phyloP scores from a whole-genome alignment of 306 rosid species.

The Pterocarpus macrocarpus region DNA sequence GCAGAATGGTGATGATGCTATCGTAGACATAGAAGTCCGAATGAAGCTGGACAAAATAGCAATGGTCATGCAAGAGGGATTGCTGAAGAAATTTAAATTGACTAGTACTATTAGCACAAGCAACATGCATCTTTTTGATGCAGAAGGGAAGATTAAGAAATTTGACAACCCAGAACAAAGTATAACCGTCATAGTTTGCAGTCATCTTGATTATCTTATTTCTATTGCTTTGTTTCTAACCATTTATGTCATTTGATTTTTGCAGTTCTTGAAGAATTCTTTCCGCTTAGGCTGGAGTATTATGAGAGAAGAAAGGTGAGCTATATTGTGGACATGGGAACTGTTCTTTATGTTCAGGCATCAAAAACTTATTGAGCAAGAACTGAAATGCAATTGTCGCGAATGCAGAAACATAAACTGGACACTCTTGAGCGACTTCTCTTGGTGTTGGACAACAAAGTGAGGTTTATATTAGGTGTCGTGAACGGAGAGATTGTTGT shows the following conservation, averaged over 20 bases:
- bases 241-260: not conserved
- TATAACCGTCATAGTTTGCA: slow-evolving; percentile 41
- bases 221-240: not conserved
- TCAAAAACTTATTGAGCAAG: not conserved
- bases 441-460: slow-evolving; percentile 81
- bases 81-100: slow-evolving; percentile 80
- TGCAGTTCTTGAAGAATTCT: slow-evolving; percentile 94
- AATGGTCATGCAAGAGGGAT: slow-evolving; percentile 77
- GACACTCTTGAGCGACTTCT: slow-evolving; percentile 70
- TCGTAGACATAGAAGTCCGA: slow-evolving; percentile 72
- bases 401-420: slow-evolving; percentile 69
- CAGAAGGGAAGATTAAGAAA: slow-evolving; percentile 82
- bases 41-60: slow-evolving; percentile 66
- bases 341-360: not conserved
- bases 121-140: slow-evolving; percentile 94
- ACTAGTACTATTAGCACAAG: slow-evolving; percentile 71
- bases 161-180: slow-evolving; percentile 89
- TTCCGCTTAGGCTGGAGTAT: slow-evolving; percentile 72
- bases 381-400: slow-evolving; percentile 33
- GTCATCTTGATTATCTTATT: slow-evolving; percentile 8
- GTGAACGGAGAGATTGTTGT: slow-evolving; percentile 85
- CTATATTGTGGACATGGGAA: not conserved
- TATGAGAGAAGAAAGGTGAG: slow-evolving; percentile 89
- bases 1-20: slow-evolving; percentile 85
- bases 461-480: slow-evolving; percentile 86